Conservation (phyloP, 2,329 filamentous ascomycete genomes). For the Fusarium algeriense region DNA sequence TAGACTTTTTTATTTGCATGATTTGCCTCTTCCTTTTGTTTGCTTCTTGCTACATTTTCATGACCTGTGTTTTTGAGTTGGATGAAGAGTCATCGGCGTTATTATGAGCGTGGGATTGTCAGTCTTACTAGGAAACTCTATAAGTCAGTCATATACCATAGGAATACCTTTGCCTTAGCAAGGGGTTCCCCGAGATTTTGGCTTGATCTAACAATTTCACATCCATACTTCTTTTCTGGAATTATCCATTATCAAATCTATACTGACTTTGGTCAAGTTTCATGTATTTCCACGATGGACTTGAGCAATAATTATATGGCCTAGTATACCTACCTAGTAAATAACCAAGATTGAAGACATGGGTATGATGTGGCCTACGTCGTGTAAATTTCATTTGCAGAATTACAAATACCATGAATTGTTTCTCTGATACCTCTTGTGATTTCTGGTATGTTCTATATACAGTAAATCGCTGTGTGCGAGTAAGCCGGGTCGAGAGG, state of each 20-base stretch:
- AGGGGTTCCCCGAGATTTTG: too few species aligned
- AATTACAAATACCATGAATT: background rate
- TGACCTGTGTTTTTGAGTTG: background rate
- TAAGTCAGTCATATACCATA: too few species aligned
- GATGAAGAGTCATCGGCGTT: background rate
- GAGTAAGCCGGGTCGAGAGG: background rate
- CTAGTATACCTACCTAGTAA: too few species aligned
- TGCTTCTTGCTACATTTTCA: background rate
- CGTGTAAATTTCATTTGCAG: background rate
- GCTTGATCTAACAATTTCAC: background rate
- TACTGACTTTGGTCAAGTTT: background rate
- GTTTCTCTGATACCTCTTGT: background rate
- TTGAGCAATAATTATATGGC: too few species aligned
- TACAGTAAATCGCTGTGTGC: background rate
- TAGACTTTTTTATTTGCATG: constrained; percentile 14
- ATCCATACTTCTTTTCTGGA: background rate
- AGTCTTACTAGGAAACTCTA: background rate
- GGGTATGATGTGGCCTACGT: too few species aligned
- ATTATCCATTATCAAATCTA: background rate
- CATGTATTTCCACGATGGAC: too few species aligned
- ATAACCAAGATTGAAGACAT: too few species aligned
- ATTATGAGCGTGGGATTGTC: background rate
- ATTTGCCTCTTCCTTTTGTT: constrained; percentile 3
- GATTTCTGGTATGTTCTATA: background rate
- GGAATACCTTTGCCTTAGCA: too few species aligned